phyloP scores from a whole-genome alignment of 257 asterid species.

The Linaria vulgaris region DNA sequence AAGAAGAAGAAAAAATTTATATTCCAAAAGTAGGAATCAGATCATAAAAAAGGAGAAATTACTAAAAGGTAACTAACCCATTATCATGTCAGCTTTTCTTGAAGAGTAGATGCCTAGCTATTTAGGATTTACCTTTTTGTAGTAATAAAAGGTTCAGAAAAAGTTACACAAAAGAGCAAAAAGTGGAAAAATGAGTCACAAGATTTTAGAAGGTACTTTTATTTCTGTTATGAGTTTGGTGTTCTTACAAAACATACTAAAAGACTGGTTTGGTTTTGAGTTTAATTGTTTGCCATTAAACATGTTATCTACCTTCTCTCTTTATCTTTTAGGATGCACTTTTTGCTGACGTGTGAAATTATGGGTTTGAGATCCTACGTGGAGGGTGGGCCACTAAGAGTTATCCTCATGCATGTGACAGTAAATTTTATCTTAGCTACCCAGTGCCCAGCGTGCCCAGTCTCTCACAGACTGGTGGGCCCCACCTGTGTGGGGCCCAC shows the following conservation, averaged over 20 bases:
- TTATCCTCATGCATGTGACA: slow-evolving; percentile 45
- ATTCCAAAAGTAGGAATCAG: not conserved
- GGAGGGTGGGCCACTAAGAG: slow-evolving; percentile 9
- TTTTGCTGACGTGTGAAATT: slow-evolving; percentile 41
- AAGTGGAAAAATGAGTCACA: slow-evolving; percentile 39
- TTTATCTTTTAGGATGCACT: slow-evolving; percentile 30
- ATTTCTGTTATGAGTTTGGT: too few relatives aligned
- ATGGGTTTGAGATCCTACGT: too few relatives aligned
- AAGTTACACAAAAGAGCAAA: slow-evolving; percentile 14
- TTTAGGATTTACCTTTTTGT: slow-evolving; percentile 20
- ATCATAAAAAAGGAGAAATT: not conserved
- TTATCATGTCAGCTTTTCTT: slow-evolving; percentile 26
- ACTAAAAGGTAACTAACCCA: slow-evolving; percentile 36
- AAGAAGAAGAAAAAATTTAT: not conserved
- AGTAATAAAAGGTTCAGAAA: not conserved
- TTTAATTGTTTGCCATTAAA: slow-evolving; percentile 28
- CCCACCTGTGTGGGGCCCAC: too few relatives aligned
- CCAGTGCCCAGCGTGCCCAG: too few relatives aligned
- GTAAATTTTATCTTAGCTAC: too few relatives aligned
- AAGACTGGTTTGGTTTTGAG: slow-evolving; percentile 23
- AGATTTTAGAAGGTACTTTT: slow-evolving; percentile 37
- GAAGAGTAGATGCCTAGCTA: slow-evolving; percentile 20
- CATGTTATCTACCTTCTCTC: slow-evolving; percentile 32
- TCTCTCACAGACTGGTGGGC: too few relatives aligned
- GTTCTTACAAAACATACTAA: slow-evolving; percentile 27